Evolutionary conservation across 495 filamentous ascomycete species (phyloP), one percentile per base, ranked within the genome.

Genomic region (Chaetomium cochliodes): DNA sequence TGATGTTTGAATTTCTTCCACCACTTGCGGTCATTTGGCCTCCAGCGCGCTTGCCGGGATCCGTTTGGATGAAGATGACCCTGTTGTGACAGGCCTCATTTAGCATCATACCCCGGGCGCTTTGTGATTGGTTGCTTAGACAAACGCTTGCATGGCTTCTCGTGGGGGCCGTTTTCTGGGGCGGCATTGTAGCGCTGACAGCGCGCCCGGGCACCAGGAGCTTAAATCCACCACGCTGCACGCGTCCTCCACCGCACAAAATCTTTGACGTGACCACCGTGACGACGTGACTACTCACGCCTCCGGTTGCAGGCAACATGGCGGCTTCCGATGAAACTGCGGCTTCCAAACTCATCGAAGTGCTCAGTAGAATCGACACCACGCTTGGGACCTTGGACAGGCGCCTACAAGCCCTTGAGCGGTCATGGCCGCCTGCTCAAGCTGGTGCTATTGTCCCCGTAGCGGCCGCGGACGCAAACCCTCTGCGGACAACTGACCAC

Each of bases 1-100:
- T 9, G 63, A 72, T 15, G 25, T 78, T n/a, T 63, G 50, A 68
- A 20, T 50, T 8, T 50, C 18, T 20, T 20, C 9, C 5, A 37
- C 33, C 33, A 37, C 33, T 6, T 1, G 33, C 33, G 1, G 33
- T 37, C 33, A 37, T 37, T 37, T 37, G 33, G 33, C 33, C 33
- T 8, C 33, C 33, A 30, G 28, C 28, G 2, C 28, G 28, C 28
- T 30, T 30, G 3, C 2, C 28, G 28, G 6, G 2, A 30, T 6
- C 28, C 28, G 28, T 12, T 37, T 33, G 3, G 30, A 37, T 37
- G 5, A 11, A 37, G 1, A 37, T 12, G 33, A 37, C 9, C 11
- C 11, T 37, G n/a, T 37, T 37, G 5, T 37, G 9, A 7, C 33
- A 7, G 33, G 5, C 33, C 6, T 12, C 33, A 37, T 37, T 37